Evolutionary conservation across 2,329 filamentous ascomycete species (phyloP).

Genomic region (Fusarium sp.): DNA sequence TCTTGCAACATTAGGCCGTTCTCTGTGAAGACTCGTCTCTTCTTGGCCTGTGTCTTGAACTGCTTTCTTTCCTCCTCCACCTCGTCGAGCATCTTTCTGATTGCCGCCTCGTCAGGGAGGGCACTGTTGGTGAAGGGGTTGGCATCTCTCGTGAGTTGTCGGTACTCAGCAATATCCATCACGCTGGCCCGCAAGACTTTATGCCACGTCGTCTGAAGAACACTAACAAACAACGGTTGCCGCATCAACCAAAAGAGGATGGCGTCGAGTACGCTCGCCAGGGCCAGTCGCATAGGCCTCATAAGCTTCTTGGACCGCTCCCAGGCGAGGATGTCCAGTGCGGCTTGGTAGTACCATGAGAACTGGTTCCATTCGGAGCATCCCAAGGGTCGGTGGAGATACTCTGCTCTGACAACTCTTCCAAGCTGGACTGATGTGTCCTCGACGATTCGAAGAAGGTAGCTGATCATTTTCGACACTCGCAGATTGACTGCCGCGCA

Average conservation of each 20-base stretch:
- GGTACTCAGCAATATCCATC: slow-evolving; percentile 44
- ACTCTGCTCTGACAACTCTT: slow-evolving; percentile 27
- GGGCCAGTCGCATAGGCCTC: slow-evolving; percentile 47
- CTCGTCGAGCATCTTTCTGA: slow-evolving; percentile 39
- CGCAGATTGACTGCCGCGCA: slow-evolving; percentile 47
- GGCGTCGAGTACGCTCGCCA: slow-evolving; percentile 48
- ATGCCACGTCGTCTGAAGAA: slow-evolving; percentile 45
- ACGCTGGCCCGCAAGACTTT: slow-evolving; percentile 40
- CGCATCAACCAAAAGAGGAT: slow-evolving; percentile 45
- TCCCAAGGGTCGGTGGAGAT: slow-evolving; percentile 29
- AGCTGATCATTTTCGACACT: slow-evolving; percentile 43
- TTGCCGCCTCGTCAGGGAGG: slow-evolving; percentile 29
- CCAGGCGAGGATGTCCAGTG: slow-evolving; percentile 46
- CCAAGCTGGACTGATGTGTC: slow-evolving; percentile 42
- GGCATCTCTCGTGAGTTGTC: slow-evolving; percentile 29
- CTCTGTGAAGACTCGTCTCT: neutral
- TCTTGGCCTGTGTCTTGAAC: neutral
- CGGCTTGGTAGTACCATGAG: slow-evolving; percentile 44
- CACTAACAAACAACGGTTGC: slow-evolving; percentile 37
- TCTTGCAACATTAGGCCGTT: neutral
- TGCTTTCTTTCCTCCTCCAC: neutral
- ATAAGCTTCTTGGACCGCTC: slow-evolving; percentile 41
- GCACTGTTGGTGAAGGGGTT: slow-evolving; percentile 21
- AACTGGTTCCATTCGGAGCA: slow-evolving; percentile 37
- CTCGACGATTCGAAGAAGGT: slow-evolving; percentile 46